Evolutionary conservation across 257 asterid genomes (phyloP).

Genomic region (Solanum ossicruentum): DNA sequence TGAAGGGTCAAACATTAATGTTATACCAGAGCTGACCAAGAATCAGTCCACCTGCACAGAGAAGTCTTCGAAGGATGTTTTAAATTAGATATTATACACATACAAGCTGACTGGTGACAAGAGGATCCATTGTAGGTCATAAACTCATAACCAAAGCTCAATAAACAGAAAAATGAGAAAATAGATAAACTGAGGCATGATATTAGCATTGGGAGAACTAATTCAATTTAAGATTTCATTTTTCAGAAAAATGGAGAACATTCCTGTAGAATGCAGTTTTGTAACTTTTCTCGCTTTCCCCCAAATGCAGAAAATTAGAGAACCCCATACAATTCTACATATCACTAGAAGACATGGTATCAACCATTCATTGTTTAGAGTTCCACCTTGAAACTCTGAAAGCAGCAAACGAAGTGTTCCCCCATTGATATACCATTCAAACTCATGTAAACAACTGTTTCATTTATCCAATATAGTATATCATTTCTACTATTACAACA

Average conservation of each 20-base stretch:
- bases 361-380: neutral
- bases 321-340: neutral
- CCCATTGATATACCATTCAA: neutral
- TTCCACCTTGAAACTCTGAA: neutral
- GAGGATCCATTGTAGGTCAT: neutral
- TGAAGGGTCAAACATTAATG: neutral
- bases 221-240: neutral
- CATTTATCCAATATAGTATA: neutral
- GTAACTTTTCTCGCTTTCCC: neutral
- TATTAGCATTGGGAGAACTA: neutral
- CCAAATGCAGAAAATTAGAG: neutral
- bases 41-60: neutral
- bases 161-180: neutral
- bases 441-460: neutral
- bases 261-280: neutral
- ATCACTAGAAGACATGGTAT: neutral
- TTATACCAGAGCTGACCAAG: neutral
- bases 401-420: neutral
- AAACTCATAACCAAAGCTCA: neutral
- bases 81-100: neutral
- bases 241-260: neutral
- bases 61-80: neutral
- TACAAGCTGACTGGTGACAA: neutral
- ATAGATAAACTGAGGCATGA: neutral
- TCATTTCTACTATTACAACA: neutral